Base-by-base conservation (phyloP, 257 asterid genomes). In the Solanum pinnatisectum region DNA sequence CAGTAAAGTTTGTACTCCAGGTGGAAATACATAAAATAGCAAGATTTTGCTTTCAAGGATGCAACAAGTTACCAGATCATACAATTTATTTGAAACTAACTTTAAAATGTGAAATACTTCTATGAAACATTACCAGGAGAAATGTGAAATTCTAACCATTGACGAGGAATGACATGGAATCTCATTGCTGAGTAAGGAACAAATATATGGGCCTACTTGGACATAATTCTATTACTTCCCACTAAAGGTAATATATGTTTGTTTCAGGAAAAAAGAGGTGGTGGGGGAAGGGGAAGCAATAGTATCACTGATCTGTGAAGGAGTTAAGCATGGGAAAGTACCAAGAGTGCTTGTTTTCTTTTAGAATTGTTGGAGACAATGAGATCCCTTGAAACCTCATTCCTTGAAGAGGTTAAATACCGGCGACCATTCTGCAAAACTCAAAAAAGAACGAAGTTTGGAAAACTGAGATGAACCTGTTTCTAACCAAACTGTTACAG, bases 341-440 rank as follows among this genome's bases (percentile, higher is more conserved):
- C 99, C 99, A 94, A 94, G 88, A 97, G 94, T 27, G 96, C 96
- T 92, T 95, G 99, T 90, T 97, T 97, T 96, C 92, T 97, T 92
- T 90, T 95, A 56, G 99, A 97, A 92, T 87, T 93, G 87, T 90
- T 94, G 10, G 96, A 94, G 76, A 96, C 99, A 11, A 97, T 85
- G 83, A 97, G 98, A 93, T 97, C 99, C 93, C 99, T 96, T 52
- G 99, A 97, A 40, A 97, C 98, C 93, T 97, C 99, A 91, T 94
- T 96, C 94, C 94, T 94, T 91, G 99, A 96, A 36, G 98, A 97
- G 83, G 94, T 95, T 87, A 97, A 98, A 91, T 95, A 96, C 86
- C 99, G 95, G 87, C 98, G 93, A 84, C 99, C 99, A 87, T 97
- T 97, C 99, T 97, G 98, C 92, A 93, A 20, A 86, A n/a, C 87